Conservation (phyloP, 306 rosid species). For the Arachis stenosperma region DNA sequence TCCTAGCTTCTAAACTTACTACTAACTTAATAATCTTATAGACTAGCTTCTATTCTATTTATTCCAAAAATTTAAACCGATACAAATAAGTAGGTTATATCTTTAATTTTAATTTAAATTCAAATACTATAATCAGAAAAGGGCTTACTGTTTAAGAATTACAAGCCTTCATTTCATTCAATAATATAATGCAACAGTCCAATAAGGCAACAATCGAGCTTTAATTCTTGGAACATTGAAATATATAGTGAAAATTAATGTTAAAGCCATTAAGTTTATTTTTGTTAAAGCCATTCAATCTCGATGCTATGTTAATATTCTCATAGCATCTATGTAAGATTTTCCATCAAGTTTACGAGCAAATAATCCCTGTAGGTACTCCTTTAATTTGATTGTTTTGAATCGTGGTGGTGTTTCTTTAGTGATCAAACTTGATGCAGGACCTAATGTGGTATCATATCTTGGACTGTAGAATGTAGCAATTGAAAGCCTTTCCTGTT, state of each 20-base stretch:
- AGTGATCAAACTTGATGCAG: conserved; percentile 47
- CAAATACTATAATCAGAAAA: no score
- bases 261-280: neutral
- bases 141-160: no score
- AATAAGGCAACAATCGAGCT: neutral
- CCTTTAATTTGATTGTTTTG: conserved; percentile 33
- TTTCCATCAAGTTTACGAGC: conserved; percentile 48
- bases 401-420: conserved; percentile 45
- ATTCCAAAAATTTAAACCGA: no score
- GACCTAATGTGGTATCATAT: conserved; percentile 43
- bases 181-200: neutral
- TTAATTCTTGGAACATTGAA: neutral
- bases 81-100: no score
- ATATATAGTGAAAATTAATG: no score
- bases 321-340: conserved; percentile 39
- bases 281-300: neutral
- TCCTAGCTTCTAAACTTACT: no score
- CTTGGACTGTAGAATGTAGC: conserved; percentile 44
- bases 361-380: conserved; percentile 38
- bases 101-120: no score
- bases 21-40: no score
- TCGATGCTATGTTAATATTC: conserved; percentile 14
- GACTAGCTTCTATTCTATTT: no score
- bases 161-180: no score
- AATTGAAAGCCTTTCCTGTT: conserved; percentile 34